Base-by-base conservation (phyloP, 2,329 filamentous ascomycete genomes). In the Epichloe gansuensis region DNA sequence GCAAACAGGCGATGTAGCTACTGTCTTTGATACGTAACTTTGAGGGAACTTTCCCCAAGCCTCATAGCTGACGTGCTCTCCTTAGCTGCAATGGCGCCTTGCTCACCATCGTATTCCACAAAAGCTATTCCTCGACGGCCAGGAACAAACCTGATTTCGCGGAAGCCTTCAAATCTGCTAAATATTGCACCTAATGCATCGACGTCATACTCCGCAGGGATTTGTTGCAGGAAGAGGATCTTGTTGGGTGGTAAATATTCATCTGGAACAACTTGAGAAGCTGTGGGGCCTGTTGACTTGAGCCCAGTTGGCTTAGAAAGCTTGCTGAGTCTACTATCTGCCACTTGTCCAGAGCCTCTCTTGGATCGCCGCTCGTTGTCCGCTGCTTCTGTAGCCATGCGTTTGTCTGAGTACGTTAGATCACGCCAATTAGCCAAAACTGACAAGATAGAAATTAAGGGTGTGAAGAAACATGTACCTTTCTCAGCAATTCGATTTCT, bases 201-300 rank as follows among this genome's bases (percentile, higher is more conserved):
- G 62, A 87, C 81, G 66, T 87, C 86, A 69, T 87, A 89, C 57
- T 89, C 86, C 57, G 91, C 87, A 8, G 93, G 90, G 38, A 98
- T 71, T 61, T 97, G 91, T 72, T 94, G 89, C 55, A 97, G 74
- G 71, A 97, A 95, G 38, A 98, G 78, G 59, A 89, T 95, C 74
- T 95, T 96, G 79, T 97, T 97, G 38, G 93, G 91, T 4, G 91
- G 91, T 4, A 97, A 80, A 68, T 95, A 97, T 71, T 98, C 93
- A 77, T 97, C 93, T n/a, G 90, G 89, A 17, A 97, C 84, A 51
- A 89, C 84, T 11, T 85, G 77, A 3, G 84, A 75, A 1, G 81
- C 76, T 13, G 81, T 75, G 5, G 81, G 77, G 53, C 80, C 81
- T 1, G 84, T 85, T 5, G 87, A 80, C 66, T 94, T 94, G 71